These are phyloP conservation scores for Calonectria henricotiae DNA, from an alignment of 2,329 filamentous ascomycete genomes.

Conservation along the genomic window DNA sequence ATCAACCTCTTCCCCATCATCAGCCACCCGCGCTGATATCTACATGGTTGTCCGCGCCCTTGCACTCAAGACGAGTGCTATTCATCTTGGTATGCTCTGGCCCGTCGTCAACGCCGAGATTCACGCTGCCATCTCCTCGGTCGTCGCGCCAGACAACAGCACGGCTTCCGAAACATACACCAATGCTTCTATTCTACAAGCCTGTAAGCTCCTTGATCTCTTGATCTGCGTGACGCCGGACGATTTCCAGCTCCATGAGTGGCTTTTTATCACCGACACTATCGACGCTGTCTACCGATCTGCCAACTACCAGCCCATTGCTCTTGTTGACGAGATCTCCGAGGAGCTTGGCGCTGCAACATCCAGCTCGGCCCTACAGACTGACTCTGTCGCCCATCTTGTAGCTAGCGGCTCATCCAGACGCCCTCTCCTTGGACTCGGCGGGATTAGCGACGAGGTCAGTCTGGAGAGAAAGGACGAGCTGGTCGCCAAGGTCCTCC, in stretches of 20 bases:
- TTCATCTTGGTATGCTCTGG: conserved; percentile 90
- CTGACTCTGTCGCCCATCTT: conserved; percentile 59
- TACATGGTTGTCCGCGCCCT: conserved; percentile 91
- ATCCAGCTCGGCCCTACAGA: conserved; percentile 54
- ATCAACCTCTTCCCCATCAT: conserved; percentile 91
- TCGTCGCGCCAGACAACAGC: conserved; percentile 78
- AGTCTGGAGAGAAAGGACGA: conserved; percentile 75
- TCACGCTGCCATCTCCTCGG: conserved; percentile 83
- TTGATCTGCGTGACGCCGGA: conserved; percentile 91
- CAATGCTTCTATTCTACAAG: conserved; percentile 85
- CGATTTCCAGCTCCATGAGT: conserved; percentile 98
- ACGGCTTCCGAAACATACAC: conserved; percentile 80
- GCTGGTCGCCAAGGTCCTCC: conserved; percentile 83
- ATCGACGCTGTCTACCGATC: conserved; percentile 95
- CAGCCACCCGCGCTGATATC: conserved; percentile 88
- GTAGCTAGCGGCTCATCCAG: conserved; percentile 59
- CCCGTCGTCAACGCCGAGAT: conserved; percentile 91
- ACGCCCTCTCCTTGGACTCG: conserved; percentile 68
- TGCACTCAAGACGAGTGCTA: conserved; percentile 82
- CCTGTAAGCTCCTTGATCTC: conserved; percentile 92
- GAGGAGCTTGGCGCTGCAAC: conserved; percentile 76
- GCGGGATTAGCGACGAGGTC: conserved; percentile 72
- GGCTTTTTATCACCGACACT: conserved; percentile 97
- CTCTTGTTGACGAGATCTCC: conserved; percentile 87
- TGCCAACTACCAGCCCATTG: conserved; percentile 77